Conservation (phyloP, 2,329 filamentous ascomycete species). For the Lasiodiplodia sp. region DNA sequence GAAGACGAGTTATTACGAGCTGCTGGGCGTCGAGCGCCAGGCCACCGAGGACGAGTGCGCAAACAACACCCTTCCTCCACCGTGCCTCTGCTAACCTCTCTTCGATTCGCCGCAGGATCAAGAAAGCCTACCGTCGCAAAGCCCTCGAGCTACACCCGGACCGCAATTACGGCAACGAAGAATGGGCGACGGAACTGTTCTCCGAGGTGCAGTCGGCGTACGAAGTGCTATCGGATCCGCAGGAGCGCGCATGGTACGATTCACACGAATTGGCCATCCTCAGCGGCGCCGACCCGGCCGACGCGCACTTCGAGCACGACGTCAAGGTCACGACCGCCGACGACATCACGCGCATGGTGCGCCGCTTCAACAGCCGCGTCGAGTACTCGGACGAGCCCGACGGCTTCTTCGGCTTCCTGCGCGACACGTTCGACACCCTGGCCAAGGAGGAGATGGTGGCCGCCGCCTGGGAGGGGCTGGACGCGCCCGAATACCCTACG, state of each 20-base stretch:
- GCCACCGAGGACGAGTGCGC: conserved; percentile 82
- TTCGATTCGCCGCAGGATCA: conserved; percentile 66
- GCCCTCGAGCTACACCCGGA: conserved; percentile 95
- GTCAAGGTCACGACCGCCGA: conserved; percentile 79
- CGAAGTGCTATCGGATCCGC: conserved; percentile 92
- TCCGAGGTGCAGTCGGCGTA: conserved; percentile 93
- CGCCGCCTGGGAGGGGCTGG: conserved; percentile 70
- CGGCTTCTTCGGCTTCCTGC: conserved; percentile 85
- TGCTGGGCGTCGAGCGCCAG: conserved; percentile 74
- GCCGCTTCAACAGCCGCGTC: conserved; percentile 78
- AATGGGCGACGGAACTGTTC: conserved; percentile 83
- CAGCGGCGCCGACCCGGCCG: conserved; percentile 57
- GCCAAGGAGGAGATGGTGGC: conserved; percentile 81
- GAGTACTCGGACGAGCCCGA: conserved; percentile 80
- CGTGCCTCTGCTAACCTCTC: neutral
- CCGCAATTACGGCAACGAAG: conserved; percentile 86
- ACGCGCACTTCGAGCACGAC: conserved; percentile 69
- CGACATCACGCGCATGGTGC: conserved; percentile 79
- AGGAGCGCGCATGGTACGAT: conserved; percentile 98
- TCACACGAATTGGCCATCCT: conserved; percentile 88
- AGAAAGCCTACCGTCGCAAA: conserved; percentile 89
- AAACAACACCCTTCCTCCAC: neutral
- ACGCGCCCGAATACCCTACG: conserved; percentile 73
- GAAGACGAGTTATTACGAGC: conserved; percentile 85
- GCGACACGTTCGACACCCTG: conserved; percentile 79